Evolutionary conservation across 768 basidiomycete species (phyloP).

Genomic region (Scleroderma bovista): DNA sequence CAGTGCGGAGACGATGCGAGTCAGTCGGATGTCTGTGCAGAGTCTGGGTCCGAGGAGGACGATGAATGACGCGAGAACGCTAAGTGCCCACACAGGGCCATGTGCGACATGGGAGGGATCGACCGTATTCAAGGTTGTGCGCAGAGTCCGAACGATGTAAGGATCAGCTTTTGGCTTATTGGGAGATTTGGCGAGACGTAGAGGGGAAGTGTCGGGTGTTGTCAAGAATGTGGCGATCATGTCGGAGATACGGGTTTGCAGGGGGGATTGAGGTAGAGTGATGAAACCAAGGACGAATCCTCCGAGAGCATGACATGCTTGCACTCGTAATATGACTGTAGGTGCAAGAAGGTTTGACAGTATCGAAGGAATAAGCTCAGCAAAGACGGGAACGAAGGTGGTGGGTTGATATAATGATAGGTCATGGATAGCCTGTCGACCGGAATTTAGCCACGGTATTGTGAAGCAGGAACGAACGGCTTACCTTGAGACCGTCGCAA

Average conservation of each 20-base stretch:
- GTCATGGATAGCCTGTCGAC: conserved; percentile 65
- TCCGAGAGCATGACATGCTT: conserved; percentile 72
- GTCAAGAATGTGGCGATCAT: conserved; percentile 46
- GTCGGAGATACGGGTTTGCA: conserved; percentile 51
- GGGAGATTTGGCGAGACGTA: conserved; percentile 28
- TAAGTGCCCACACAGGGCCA: conserved; percentile 74
- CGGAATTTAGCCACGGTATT: conserved; percentile 8
- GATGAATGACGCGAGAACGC: conserved; percentile 59
- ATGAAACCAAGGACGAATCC: conserved; percentile 57
- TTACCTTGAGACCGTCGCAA: conserved; percentile 73
- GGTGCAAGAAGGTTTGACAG: conserved; percentile 59
- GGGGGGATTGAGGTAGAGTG: conserved; percentile 38
- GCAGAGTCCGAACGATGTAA: conserved; percentile 57
- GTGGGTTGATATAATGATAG: conserved; percentile 56
- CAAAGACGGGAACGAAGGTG: conserved; percentile 67
- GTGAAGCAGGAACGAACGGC: conserved; percentile 9
- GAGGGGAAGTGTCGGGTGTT: conserved; percentile 30
- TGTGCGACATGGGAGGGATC: conserved; percentile 62
- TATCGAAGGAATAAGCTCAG: conserved; percentile 53
- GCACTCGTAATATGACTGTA: conserved; percentile 57
- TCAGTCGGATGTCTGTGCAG: conserved; percentile 38
- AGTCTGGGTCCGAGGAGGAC: conserved; percentile 59
- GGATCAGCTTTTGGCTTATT: conserved; percentile 38
- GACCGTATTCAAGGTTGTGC: conserved; percentile 50
- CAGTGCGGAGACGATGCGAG: conserved; percentile 43